These are phyloP conservation scores for Globisporangium cederbergense DNA, from an alignment of 352 stramenopile species.

Conservation along the genomic window DNA sequence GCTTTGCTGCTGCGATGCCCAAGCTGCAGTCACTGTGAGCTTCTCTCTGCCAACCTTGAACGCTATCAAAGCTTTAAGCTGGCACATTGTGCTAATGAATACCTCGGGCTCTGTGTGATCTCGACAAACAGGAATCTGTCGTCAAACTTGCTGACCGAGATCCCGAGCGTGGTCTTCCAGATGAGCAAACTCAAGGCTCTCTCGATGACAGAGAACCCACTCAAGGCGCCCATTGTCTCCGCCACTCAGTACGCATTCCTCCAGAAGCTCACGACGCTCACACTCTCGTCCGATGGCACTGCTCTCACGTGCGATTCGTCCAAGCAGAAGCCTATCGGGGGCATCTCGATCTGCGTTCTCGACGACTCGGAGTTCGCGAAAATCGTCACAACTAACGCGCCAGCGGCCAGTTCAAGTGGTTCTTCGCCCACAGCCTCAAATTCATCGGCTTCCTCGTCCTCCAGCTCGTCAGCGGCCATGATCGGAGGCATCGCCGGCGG, in stretches of 20 bases:
- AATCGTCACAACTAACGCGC: slow-evolving; percentile 12
- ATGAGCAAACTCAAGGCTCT: slow-evolving; percentile 39
- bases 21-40: slow-evolving; percentile 48
- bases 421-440: slow-evolving; percentile 10
- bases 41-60: neutral
- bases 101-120: neutral
- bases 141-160: slow-evolving; percentile 45
- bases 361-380: slow-evolving; percentile 25
- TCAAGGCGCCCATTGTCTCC: slow-evolving; percentile 5
- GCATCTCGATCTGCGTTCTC: slow-evolving; percentile 32
- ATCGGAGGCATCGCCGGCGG: slow-evolving; percentile 13
- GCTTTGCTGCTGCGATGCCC: slow-evolving; percentile 39
- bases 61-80: too few species aligned
- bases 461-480: slow-evolving; percentile 17
- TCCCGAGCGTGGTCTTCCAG: slow-evolving; percentile 44
- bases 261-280: slow-evolving; percentile 33
- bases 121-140: slow-evolving; percentile 37
- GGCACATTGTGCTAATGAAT: too few species aligned
- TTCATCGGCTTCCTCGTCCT: slow-evolving; percentile 23
- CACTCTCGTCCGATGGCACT: slow-evolving; percentile 30
- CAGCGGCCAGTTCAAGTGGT: slow-evolving; percentile 11
- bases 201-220: slow-evolving; percentile 7
- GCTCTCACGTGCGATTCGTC: slow-evolving; percentile 25
- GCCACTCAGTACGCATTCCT: slow-evolving; percentile 17
- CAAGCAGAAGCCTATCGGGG: slow-evolving; percentile 27